Conservation (phyloP, 345 rosid species). For the Hevea brasiliensis region DNA sequence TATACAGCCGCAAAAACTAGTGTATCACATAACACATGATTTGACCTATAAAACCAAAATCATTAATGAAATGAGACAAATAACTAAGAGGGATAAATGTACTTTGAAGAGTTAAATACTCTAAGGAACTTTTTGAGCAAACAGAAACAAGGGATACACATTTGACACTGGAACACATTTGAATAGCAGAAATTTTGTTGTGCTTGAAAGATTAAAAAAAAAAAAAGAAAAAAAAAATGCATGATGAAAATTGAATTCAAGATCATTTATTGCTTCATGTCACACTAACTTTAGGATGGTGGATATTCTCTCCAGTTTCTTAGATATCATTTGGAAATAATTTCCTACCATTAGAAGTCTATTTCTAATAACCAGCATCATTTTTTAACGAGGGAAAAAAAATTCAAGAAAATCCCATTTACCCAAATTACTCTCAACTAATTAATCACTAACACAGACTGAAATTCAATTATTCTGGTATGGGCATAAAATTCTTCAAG, state of each 20-base stretch:
- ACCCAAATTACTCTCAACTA: background rate
- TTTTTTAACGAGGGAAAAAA: background rate
- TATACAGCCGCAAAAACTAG: background rate
- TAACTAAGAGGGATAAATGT: background rate
- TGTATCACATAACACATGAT: background rate
- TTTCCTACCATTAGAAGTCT: background rate
- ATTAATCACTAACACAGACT: background rate
- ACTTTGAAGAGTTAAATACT: background rate
- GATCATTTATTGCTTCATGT: background rate
- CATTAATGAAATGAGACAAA: no score
- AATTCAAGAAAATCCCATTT: background rate
- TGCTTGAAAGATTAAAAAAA: background rate
- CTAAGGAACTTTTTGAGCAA: background rate
- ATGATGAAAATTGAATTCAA: background rate
- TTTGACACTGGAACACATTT: background rate
- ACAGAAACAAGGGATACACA: background rate
- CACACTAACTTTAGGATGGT: background rate
- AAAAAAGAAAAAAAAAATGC: background rate
- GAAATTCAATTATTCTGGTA: background rate
- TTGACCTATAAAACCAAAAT: no score
- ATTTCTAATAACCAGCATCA: background rate
- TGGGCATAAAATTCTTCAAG: background rate
- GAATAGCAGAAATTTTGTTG: background rate
- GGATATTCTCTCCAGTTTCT: background rate
- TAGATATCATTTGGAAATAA: conserved; percentile 2